These are phyloP conservation scores for Carallia brachiata DNA, from an alignment of 345 rosid genomes.

Conservation along the genomic window DNA sequence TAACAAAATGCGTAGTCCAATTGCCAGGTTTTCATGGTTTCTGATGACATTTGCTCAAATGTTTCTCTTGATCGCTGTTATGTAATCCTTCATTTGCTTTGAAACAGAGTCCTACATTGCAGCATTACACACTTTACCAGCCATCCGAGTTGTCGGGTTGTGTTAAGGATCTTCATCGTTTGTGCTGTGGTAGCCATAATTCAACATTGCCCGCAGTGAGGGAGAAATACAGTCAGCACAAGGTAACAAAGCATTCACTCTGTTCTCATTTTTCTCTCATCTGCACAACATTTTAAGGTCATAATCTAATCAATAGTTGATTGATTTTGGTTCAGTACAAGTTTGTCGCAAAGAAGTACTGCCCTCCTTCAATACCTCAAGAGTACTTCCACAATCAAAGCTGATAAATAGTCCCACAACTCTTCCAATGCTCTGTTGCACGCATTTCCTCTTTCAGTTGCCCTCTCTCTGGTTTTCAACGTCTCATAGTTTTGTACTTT, in stretches of 20 bases:
- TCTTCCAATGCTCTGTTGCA: constrained; percentile 28
- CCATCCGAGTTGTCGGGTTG: constrained; percentile 64
- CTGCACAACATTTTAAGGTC: background rate
- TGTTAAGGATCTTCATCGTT: constrained; percentile 63
- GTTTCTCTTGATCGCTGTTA: too few relatives aligned
- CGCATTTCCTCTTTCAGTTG: background rate
- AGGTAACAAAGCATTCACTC: constrained; percentile 38
- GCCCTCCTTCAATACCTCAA: constrained; percentile 64
- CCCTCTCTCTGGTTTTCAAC: too few relatives aligned
- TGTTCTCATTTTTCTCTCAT: background rate
- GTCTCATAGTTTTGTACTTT: too few relatives aligned
- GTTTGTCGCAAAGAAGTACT: constrained; percentile 74
- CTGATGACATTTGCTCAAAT: background rate
- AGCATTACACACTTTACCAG: constrained; percentile 77
- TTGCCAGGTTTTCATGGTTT: background rate
- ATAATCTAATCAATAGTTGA: background rate
- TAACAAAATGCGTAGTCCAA: background rate
- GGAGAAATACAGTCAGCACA: constrained; percentile 87
- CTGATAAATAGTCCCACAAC: background rate
- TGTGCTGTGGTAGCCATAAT: constrained; percentile 47
- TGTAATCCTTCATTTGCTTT: background rate
- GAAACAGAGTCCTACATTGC: constrained; percentile 69
- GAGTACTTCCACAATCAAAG: constrained; percentile 54
- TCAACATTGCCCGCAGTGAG: constrained; percentile 67
- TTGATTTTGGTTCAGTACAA: constrained; percentile 52